Evolutionary conservation across 805 yeast species (phyloP), one percentile per base, ranked within the genome.

Genomic region (Candida broadrunensis): DNA sequence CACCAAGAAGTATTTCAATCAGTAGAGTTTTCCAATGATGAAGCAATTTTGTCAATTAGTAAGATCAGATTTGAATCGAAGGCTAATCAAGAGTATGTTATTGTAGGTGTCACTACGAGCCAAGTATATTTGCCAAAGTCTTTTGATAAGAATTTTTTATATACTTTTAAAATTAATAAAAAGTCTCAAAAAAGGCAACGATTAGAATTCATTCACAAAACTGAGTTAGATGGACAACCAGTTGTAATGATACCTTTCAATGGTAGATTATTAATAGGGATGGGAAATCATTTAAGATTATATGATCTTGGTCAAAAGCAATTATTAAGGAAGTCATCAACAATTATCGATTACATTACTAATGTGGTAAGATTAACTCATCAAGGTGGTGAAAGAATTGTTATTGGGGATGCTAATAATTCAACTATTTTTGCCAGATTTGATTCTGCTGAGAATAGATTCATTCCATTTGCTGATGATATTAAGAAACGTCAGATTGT

Each of bases 221-320:
- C 97, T 0, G 54, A 60, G 12, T 60, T 83, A 0, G 80, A 77
- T 4, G 63, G 53, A 5, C 62, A 67, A 2, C 77, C 80, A 0
- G 46, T 69, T 21, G 68, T 85, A 0, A 49, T 90, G 56, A 48
- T 58, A 1, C 61, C 67, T 9, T 88, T 87, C 56, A 49, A 62
- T 13, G 86, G 82, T 0, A 72, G 70, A 44, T 55, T 89, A 1
- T 58, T 89, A 1, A 83, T 76, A 1, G 90, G 87, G 0, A 49
- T 78, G 36, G 74, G 72, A 1, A 67, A 73, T 33, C 58, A 61
- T 36, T 50, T 91, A 36, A 63, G 85, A 26, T 48, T 86, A 7
- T 89, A 75, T 55, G 90, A 82, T 20, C 47, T 88, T 21, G 99
- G 99, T 2, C 71, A 72, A 51, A 85, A 83, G 48, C 97, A 90